phyloP scores from a whole-genome alignment of 2,329 filamentous ascomycete genomes.

The Aotearoamyces nothofagi region DNA sequence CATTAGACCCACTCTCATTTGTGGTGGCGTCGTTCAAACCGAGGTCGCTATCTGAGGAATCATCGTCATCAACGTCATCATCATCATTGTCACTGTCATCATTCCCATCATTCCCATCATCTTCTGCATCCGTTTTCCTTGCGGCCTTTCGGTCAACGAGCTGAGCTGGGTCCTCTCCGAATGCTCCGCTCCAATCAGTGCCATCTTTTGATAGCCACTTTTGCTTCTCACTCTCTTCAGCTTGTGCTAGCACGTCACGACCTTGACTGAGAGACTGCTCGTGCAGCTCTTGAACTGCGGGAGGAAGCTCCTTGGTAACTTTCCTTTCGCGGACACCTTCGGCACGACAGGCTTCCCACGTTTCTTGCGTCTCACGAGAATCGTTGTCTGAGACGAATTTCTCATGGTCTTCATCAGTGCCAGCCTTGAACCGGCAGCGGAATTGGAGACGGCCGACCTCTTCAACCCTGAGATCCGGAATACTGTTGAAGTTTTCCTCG shows the following conservation, averaged over 20 bases:
- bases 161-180: constrained; percentile 55
- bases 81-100: no score
- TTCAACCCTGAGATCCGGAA: constrained; percentile 62
- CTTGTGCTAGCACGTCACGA: constrained; percentile 64
- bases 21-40: constrained; percentile 39
- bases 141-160: constrained; percentile 9
- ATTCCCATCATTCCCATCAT: no score
- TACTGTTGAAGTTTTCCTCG: constrained; percentile 51
- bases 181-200: constrained; percentile 76
- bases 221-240: constrained; percentile 54
- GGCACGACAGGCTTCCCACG: constrained; percentile 81
- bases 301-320: constrained; percentile 60
- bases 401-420: constrained; percentile 76
- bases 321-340: constrained; percentile 67
- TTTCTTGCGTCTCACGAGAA: constrained; percentile 82
- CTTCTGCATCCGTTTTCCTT: no score
- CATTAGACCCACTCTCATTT: no score
- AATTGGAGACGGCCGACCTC: constrained; percentile 75
- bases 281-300: constrained; percentile 59
- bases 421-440: constrained; percentile 70
- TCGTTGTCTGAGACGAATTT: constrained; percentile 77
- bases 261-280: constrained; percentile 67
- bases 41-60: constrained; percentile 27
- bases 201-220: constrained; percentile 70
- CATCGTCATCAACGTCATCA: constrained; percentile 11